phyloP scores from a whole-genome alignment of 2,329 filamentous ascomycete species.

The Diaporthe vexans region DNA sequence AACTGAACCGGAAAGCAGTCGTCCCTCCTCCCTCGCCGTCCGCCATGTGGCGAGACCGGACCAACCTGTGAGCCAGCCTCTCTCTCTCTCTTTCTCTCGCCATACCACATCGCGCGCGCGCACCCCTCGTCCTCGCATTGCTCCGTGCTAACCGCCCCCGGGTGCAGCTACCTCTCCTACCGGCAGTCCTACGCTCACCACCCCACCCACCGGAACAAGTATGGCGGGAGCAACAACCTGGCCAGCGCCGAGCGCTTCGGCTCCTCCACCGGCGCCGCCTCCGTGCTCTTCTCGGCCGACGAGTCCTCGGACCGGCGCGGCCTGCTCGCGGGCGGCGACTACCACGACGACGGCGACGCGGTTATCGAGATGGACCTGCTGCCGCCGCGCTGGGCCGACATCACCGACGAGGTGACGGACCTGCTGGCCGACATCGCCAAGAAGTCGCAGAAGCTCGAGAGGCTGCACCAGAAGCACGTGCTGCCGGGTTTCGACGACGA shows the following conservation, averaged over 20 bases:
- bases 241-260: constrained; percentile 69
- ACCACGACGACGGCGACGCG: constrained; percentile 90
- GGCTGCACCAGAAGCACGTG: constrained; percentile 96
- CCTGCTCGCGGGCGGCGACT: constrained; percentile 83
- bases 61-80: constrained; percentile 82
- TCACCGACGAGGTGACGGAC: constrained; percentile 93
- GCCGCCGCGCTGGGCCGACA: constrained; percentile 94
- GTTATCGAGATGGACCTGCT: constrained; percentile 99
- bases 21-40: constrained; percentile 57
- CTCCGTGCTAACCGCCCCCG: constrained; percentile 4
- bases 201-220: constrained; percentile 86
- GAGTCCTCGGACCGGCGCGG: constrained; percentile 74
- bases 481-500: constrained; percentile 97
- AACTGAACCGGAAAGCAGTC: constrained; percentile 40
- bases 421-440: constrained; percentile 83
- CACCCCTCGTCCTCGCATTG: not conserved
- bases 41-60: constrained; percentile 99
- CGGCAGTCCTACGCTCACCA: constrained; percentile 98
- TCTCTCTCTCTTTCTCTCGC: not conserved
- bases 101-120: constrained; percentile 37
- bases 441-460: constrained; percentile 88
- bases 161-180: constrained; percentile 92
- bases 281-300: constrained; percentile 68
- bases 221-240: constrained; percentile 61
- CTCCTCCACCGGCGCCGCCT: constrained; percentile 59